Conservation (phyloP, 2,329 filamentous ascomycete genomes). For the Lasiodiplodia sp. region DNA sequence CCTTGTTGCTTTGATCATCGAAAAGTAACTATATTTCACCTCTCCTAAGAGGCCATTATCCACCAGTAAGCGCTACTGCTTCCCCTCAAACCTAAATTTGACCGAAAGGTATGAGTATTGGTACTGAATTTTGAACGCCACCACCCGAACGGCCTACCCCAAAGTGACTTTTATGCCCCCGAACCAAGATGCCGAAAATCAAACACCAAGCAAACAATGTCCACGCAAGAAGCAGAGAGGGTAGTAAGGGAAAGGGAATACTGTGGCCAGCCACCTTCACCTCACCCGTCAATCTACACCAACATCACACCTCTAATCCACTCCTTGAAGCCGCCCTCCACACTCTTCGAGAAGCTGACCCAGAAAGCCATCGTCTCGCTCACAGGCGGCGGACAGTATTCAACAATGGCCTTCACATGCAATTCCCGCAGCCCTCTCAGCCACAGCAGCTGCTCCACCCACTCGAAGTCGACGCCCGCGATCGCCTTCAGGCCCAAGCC, state of each 20-base stretch:
- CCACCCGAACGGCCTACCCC: neutral
- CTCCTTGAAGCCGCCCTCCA: conserved; percentile 63
- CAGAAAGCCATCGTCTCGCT: conserved; percentile 65
- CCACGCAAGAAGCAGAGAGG: neutral
- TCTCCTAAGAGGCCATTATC: neutral
- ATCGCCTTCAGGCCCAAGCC: conserved; percentile 30
- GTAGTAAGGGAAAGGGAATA: neutral
- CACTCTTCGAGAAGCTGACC: conserved; percentile 66
- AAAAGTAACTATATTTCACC: neutral
- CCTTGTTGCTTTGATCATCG: neutral
- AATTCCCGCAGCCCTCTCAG: conserved; percentile 59
- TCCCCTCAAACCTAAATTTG: neutral
- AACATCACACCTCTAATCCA: conserved; percentile 55
- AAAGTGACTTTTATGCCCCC: neutral
- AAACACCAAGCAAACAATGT: neutral
- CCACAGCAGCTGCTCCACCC: conserved; percentile 63
- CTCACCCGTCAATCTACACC: neutral
- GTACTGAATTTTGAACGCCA: neutral
- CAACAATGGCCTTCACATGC: conserved; percentile 61
- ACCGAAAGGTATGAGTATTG: neutral
- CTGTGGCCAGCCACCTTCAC: neutral
- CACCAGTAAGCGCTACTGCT: neutral
- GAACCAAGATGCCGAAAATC: neutral
- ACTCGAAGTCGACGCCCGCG: conserved; percentile 55
- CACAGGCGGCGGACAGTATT: conserved; percentile 60